A percentile compares a stretch with the other conserved stretches of the same genome.
Evolutionary conservation across 202 grass and related monocot species (phyloP).

Genomic region (Setaria italica): DNA sequence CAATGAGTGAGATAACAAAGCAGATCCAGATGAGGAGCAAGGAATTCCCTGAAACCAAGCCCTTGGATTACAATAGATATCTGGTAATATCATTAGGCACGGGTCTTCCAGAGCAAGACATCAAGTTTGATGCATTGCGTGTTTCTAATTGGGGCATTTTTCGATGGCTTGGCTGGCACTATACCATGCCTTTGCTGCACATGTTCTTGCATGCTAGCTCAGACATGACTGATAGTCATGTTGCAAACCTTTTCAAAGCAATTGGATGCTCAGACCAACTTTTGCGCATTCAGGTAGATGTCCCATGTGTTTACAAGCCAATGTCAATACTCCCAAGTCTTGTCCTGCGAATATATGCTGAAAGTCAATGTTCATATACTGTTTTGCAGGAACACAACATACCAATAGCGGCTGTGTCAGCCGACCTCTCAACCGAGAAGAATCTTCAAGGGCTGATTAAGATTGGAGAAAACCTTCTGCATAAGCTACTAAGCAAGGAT

Average conservation of each 20-base stretch:
- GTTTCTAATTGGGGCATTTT: slow-evolving; percentile 51
- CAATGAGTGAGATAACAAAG: slow-evolving; percentile 52
- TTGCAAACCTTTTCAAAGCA: slow-evolving; percentile 38
- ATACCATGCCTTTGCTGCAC: slow-evolving; percentile 45
- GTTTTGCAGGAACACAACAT: slow-evolving; percentile 41
- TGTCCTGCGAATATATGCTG: background rate
- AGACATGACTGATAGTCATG: slow-evolving; percentile 45
- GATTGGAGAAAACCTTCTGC: slow-evolving; percentile 48
- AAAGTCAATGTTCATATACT: background rate
- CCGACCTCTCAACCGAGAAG: slow-evolving; percentile 45
- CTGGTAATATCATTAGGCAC: slow-evolving; percentile 60
- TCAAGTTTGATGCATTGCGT: slow-evolving; percentile 37
- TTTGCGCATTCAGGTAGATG: slow-evolving; percentile 43
- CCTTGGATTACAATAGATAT: slow-evolving; percentile 49
- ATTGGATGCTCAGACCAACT: slow-evolving; percentile 37
- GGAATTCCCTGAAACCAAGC: slow-evolving; percentile 44
- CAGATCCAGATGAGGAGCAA: slow-evolving; percentile 41
- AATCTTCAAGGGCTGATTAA: slow-evolving; percentile 45
- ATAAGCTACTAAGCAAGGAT: slow-evolving; percentile 28
- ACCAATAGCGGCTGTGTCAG: slow-evolving; percentile 38
- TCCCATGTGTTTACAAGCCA: background rate
- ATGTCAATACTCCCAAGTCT: background rate
- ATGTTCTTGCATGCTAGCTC: slow-evolving; percentile 55
- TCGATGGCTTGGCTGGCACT: slow-evolving; percentile 34
- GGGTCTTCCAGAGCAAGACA: slow-evolving; percentile 46